These are phyloP conservation scores for Uronychia setigera DNA, from an alignment of 73 alveolate species.

Conservation along the genomic window DNA sequence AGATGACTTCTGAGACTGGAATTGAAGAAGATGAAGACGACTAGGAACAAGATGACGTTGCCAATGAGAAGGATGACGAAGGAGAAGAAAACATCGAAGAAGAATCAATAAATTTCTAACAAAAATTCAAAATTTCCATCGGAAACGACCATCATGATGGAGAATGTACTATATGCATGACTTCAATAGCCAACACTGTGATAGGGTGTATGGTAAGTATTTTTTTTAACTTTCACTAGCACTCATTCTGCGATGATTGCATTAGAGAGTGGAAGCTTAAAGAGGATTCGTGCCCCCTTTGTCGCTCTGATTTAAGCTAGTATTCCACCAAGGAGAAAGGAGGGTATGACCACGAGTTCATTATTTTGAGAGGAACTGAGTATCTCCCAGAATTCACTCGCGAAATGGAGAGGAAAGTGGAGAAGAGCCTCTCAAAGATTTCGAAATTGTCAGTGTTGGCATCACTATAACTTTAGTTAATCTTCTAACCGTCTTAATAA, in stretches of 20 bases:
- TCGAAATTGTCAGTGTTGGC: background rate
- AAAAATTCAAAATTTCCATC: no score
- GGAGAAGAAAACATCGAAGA: background rate
- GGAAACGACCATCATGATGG: no score
- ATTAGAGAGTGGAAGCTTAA: background rate
- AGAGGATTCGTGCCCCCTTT: background rate
- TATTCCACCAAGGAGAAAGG: background rate
- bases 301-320: background rate
- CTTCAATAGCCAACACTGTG: background rate
- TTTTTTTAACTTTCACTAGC: background rate
- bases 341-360: constrained; percentile 3
- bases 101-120: no score
- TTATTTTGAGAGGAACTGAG: background rate
- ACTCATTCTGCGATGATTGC: background rate
- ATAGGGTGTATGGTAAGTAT: background rate
- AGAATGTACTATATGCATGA: background rate
- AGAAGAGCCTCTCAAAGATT: background rate
- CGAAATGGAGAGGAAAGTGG: background rate
- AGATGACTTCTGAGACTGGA: background rate
- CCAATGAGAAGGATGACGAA: background rate
- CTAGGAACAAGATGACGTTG: background rate
- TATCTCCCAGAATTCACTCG: background rate
- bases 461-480: background rate
- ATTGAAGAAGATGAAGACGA: background rate
- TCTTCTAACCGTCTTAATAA: background rate